Percentiles rank a stretch among this genome's conserved stretches.
Evolutionary conservation across 495 filamentous ascomycete genomes (phyloP).

Genomic region (Penicillium maclennaniae): DNA sequence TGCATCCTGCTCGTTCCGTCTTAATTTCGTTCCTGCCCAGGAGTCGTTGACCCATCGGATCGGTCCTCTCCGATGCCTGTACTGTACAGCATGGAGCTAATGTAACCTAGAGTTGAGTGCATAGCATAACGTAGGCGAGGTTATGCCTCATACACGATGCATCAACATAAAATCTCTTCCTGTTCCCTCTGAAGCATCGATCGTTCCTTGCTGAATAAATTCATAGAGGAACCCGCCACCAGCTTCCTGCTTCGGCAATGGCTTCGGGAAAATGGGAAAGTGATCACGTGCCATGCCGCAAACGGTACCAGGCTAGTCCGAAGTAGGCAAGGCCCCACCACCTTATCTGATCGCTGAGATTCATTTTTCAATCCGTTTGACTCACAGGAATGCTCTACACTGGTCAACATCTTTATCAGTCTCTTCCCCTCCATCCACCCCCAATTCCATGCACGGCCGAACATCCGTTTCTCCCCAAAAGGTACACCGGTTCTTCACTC

Average conservation of each 20-base stretch:
- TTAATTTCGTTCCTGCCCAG: slow-evolving; percentile 1
- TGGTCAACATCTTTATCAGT: not conserved
- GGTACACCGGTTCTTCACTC: not conserved
- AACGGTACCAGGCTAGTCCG: slow-evolving; percentile 4
- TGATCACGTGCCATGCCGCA: slow-evolving; percentile 18
- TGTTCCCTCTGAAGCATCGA: not conserved
- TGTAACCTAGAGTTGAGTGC: slow-evolving; percentile 8
- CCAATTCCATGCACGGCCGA: not conserved
- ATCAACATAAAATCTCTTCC: not conserved
- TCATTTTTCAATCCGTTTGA: slow-evolving; percentile 22
- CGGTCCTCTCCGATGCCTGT: slow-evolving; percentile 23
- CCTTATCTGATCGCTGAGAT: slow-evolving; percentile 26
- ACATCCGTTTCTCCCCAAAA: not conserved
- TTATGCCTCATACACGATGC: not conserved
- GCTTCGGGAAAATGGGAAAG: not conserved
- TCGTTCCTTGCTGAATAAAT: not conserved
- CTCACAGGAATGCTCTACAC: slow-evolving; percentile 17
- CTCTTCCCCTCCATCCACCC: not conserved
- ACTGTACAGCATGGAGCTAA: not conserved
- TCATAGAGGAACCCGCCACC: slow-evolving; percentile 8
- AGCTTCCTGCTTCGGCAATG: slow-evolving; percentile 8
- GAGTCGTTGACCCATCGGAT: slow-evolving; percentile 16
- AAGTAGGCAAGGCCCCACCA: slow-evolving; percentile 4
- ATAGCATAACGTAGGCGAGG: not conserved
- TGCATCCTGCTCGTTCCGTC: slow-evolving; percentile 7